Evolutionary conservation across 305 asterid species (phyloP).

Genomic region (Fraxinus sp.): DNA sequence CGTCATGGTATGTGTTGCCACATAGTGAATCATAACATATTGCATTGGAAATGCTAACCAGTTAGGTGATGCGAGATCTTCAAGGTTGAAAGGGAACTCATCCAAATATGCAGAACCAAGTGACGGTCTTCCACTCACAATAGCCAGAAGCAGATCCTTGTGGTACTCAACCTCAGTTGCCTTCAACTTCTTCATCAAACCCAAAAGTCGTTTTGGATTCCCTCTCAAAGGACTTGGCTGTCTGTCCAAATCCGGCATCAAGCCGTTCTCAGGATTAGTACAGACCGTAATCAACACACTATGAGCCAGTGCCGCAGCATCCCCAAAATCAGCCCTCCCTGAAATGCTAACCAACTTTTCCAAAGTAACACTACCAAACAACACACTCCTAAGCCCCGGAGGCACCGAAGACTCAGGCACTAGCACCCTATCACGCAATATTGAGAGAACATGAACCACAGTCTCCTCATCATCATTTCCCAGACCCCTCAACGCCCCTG

Average conservation of each 20-base stretch:
- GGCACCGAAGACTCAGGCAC: constrained; percentile 74
- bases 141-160: constrained; percentile 64
- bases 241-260: constrained; percentile 83
- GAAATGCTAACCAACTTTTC: constrained; percentile 76
- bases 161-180: constrained; percentile 70
- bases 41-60: constrained; percentile 56
- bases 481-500: constrained; percentile 81
- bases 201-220: constrained; percentile 70
- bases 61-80: constrained; percentile 70
- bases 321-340: constrained; percentile 55
- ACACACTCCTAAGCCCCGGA: constrained; percentile 79
- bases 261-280: constrained; percentile 76
- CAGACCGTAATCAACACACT: constrained; percentile 66
- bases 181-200: constrained; percentile 80
- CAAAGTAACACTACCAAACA: constrained; percentile 87
- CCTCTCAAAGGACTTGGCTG: constrained; percentile 75
- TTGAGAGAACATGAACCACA: constrained; percentile 49
- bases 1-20: not conserved
- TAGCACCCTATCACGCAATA: constrained; percentile 67
- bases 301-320: constrained; percentile 67
- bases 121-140: constrained; percentile 67
- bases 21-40: not conserved
- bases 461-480: constrained; percentile 86
- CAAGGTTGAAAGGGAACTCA: constrained; percentile 80
- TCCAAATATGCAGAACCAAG: constrained; percentile 83